phyloP scores from a whole-genome alignment of 176 grass and related monocot species.

The Triticum turgidum region DNA sequence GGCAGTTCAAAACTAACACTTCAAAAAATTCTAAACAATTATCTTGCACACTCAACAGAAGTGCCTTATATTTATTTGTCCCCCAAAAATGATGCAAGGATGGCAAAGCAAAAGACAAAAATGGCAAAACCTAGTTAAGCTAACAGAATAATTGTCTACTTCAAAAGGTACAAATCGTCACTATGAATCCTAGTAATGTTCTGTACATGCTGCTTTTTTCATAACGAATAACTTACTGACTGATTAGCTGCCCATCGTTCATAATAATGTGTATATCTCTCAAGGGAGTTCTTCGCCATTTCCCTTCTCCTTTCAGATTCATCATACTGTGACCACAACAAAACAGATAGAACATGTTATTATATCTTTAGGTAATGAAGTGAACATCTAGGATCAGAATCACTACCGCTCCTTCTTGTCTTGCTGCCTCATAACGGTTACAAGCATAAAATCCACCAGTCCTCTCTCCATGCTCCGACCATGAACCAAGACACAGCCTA shows the following conservation, averaged over 20 bases:
- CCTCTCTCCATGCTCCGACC: slow-evolving; percentile 98
- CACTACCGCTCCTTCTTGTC: slow-evolving; percentile 97
- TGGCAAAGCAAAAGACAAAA: background rate
- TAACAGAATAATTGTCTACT: background rate
- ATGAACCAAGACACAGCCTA: slow-evolving; percentile 97
- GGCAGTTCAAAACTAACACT: background rate
- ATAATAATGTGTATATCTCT: slow-evolving; percentile 99
- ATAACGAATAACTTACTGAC: slow-evolving; percentile 60
- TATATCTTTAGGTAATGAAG: slow-evolving; percentile 1
- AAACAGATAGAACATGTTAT: slow-evolving; percentile 25
- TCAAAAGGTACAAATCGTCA: background rate
- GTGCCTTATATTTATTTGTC: background rate
- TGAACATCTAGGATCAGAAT: slow-evolving; percentile 30
- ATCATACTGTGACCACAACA: slow-evolving; percentile 70
- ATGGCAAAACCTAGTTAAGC: background rate
- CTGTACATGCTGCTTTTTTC: slow-evolving; percentile 11
- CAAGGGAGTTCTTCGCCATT: slow-evolving; percentile 99
- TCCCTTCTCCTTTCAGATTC: slow-evolving; percentile 99
- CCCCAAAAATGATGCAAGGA: background rate
- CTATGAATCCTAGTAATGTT: background rate
- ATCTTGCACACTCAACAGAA: background rate
- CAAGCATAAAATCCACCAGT: slow-evolving; percentile 99
- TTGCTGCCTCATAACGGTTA: slow-evolving; percentile 97
- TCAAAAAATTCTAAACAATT: background rate
- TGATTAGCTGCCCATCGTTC: slow-evolving; percentile 99